Evolutionary conservation across 2,329 filamentous ascomycete genomes (phyloP), one percentile per base, ranked within the genome.

Genomic region (Botrytis cinerea): DNA sequence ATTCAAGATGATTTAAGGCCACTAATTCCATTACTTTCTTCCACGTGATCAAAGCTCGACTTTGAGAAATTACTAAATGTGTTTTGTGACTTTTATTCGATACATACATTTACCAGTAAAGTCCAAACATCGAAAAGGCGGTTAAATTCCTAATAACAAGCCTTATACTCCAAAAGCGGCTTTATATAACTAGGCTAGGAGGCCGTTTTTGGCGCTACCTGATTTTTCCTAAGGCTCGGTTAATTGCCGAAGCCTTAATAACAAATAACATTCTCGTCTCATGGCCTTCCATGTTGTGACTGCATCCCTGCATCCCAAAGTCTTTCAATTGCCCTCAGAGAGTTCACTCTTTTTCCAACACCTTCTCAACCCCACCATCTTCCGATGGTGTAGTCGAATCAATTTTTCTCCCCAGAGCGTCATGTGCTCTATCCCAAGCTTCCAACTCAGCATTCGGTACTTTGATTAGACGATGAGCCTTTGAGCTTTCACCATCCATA

Each of bases 341-440:
- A 14, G 4, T 66, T 66, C 22, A 25, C 45, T 51, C 20, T 20
- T 38, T 66, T 28, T 38, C 63, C 63, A 66, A 25, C 6, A 25
- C 63, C 7, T 38, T 35, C 45, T 66, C 63, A 22, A 1, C 9
- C 12, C 28, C 28, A 14, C 63, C 63, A 51, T 35, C 45, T 9
- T 38, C 45, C 10, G 43, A 66, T 7, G 43, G 43, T 18, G 28
- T 8, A 25, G 22, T 28, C 32, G 45, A 35, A 4, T 28, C 60
- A 22, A 70, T 69, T 67, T 71, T 74, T 40, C 73, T 61, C 3
- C 76, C 76, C 16, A 76, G 22, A 18, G 71, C 87, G 80, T 91
- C 89, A 76, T 91, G 89, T 12, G 83, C 83, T 1, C 81, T 83
- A 78, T 91, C 89, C 89, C 90, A 92, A n/a, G 78, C 80, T 0